A percentile compares a stretch with the other conserved stretches of the same genome.
Conservation (phyloP, 1,284 basidiomycete species). For the Sanghuangporus weigelae region DNA sequence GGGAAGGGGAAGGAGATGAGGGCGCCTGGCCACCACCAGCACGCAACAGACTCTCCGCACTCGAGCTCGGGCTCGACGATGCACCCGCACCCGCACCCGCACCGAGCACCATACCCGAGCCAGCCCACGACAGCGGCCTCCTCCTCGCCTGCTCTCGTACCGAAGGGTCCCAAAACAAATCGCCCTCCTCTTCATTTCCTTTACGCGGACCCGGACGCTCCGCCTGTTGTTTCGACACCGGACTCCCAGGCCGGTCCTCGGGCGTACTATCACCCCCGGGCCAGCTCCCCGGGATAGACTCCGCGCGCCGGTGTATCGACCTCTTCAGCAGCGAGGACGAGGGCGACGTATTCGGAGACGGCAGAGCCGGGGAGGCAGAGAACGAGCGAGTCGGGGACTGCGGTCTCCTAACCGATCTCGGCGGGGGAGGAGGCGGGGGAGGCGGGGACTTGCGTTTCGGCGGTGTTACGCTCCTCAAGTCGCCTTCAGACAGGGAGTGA, state of each 20-base stretch:
- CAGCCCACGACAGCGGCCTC: slow-evolving; percentile 7
- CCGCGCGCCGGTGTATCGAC: neutral
- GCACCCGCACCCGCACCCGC: neutral
- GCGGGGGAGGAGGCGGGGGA: slow-evolving; percentile 12
- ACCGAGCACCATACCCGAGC: slow-evolving; percentile 1
- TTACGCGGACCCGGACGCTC: too few relatives aligned
- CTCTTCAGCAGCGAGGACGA: neutral
- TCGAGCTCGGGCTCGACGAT: neutral
- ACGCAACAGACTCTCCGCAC: slow-evolving; percentile 2
- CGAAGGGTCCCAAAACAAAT: neutral
- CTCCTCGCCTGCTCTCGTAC: neutral
- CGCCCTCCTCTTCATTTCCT: neutral
- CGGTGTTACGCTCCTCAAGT: neutral
- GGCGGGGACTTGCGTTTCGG: slow-evolving; percentile 2
- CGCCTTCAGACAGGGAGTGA: neutral
- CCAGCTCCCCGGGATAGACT: slow-evolving; percentile 10
- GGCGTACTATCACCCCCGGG: neutral
- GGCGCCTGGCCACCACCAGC: neutral
- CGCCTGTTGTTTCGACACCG: neutral
- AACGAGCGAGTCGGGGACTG: neutral
- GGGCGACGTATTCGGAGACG: neutral
- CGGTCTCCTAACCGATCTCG: slow-evolving; percentile 5
- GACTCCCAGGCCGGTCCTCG: neutral
- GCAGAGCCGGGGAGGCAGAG: neutral
- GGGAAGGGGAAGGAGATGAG: neutral